phyloP scores from a whole-genome alignment of 257 asterid species.

The Plantago ovata region DNA sequence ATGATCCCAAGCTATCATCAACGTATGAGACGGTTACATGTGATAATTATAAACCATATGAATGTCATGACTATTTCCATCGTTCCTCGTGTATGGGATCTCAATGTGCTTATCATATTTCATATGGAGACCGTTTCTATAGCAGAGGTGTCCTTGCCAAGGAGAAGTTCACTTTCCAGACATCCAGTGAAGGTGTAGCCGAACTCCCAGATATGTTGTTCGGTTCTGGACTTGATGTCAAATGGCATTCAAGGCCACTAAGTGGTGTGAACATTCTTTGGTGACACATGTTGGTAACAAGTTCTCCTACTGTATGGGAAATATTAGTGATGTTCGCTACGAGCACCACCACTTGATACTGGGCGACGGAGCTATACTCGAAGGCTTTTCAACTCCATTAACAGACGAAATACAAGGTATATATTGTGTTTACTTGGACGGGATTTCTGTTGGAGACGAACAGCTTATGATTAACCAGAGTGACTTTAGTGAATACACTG shows the following conservation, averaged over 20 bases:
- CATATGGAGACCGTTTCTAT: not conserved
- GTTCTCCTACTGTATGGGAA: conserved; percentile 25
- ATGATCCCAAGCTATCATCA: conserved; percentile 14
- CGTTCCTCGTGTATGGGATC: not conserved
- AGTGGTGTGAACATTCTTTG: conserved; percentile 16
- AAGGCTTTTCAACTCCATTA: conserved; percentile 24
- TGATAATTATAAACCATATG: not conserved
- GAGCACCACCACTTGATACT: conserved; percentile 16
- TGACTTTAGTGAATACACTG: not conserved
- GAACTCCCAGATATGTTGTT: conserved; percentile 4
- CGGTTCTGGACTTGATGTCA: conserved; percentile 12
- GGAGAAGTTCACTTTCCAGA: conserved; percentile 17
- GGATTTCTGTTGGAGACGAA: conserved; percentile 17
- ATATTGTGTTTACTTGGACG: conserved; percentile 13
- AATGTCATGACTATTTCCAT: not conserved
- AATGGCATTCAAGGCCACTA: not conserved
- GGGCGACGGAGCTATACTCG: conserved; percentile 19
- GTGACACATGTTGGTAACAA: conserved; percentile 13
- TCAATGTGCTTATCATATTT: conserved; percentile 1
- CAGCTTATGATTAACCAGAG: not conserved
- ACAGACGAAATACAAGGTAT: not conserved
- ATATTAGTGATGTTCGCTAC: conserved; percentile 20
- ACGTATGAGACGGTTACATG: conserved; percentile 12
- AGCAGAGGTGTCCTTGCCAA: conserved; percentile 15
- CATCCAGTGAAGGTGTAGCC: conserved; percentile 14